These are phyloP conservation scores for Apiospora koreana DNA, from an alignment of 2,329 filamentous ascomycete species.

Conservation along the genomic window DNA sequence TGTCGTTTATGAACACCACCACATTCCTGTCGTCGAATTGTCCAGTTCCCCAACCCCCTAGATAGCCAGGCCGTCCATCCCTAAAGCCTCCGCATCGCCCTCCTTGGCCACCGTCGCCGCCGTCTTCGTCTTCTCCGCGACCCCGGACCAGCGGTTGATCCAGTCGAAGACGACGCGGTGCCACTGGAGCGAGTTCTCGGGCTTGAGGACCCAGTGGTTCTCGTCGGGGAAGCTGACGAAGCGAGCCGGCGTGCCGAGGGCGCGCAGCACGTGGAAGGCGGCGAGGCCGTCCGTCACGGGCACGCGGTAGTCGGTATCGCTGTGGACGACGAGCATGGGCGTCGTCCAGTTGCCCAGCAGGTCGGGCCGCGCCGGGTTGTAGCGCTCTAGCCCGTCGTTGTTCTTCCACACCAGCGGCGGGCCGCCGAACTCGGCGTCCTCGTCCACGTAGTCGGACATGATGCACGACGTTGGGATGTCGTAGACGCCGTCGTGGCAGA, in stretches of 20 bases:
- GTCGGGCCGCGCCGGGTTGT: constrained; percentile 48
- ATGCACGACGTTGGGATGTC: constrained; percentile 31
- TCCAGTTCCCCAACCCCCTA: not conserved
- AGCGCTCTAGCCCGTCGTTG: constrained; percentile 48
- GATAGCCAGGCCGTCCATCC: not conserved
- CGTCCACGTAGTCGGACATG: constrained; percentile 25
- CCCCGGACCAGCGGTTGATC: constrained; percentile 22
- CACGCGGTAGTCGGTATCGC: constrained; percentile 65
- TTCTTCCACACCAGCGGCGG: constrained; percentile 45
- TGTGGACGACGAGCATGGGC: constrained; percentile 74
- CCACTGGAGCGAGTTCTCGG: constrained; percentile 22
- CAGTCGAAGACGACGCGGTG: constrained; percentile 24
- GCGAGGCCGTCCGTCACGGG: constrained; percentile 39
- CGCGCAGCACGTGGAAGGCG: constrained; percentile 23
- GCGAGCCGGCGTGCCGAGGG: constrained; percentile 20
- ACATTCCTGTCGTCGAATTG: too few relatives aligned
- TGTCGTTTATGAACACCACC: too few relatives aligned
- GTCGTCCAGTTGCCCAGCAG: constrained; percentile 55
- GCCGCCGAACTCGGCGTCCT: constrained; percentile 42
- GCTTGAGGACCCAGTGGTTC: constrained; percentile 17
- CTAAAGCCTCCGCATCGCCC: not conserved
- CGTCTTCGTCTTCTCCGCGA: not conserved
- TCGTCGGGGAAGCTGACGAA: constrained; percentile 25
- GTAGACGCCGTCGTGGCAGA: constrained; percentile 53
- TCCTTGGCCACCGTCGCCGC: not conserved